These are phyloP conservation scores for Amauroascus verrucosus DNA, from an alignment of 2,329 filamentous ascomycete species.

Conservation along the genomic window DNA sequence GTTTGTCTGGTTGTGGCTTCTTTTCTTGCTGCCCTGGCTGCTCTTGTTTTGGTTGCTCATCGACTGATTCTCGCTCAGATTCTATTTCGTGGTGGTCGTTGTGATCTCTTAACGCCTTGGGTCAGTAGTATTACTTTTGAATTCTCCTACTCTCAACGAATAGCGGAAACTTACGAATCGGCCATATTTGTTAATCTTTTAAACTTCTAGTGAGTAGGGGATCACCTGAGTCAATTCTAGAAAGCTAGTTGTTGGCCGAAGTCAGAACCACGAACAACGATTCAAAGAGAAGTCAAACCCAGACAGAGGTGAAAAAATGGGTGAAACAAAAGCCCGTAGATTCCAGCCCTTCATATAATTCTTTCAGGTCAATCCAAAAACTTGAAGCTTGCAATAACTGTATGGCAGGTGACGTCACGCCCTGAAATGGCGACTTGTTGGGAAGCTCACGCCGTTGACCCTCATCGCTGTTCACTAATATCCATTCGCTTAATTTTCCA, in stretches of 20 bases:
- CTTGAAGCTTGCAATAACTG: not conserved
- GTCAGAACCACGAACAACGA: not conserved
- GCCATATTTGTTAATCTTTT: slow-evolving; percentile 6
- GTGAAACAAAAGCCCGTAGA: not conserved
- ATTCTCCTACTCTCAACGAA: too few species aligned
- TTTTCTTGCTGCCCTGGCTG: not conserved
- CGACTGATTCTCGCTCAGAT: slow-evolving; percentile 1
- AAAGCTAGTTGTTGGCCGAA: not conserved
- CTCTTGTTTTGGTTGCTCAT: not conserved
- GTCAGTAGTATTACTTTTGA: not conserved
- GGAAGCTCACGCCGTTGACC: too few species aligned
- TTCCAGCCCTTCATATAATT: slow-evolving; percentile 2
- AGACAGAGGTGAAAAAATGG: too few species aligned
- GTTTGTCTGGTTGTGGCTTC: not conserved
- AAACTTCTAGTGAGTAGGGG: not conserved
- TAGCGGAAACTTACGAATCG: slow-evolving; percentile 7
- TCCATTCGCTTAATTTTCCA: too few species aligned
- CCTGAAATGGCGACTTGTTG: not conserved
- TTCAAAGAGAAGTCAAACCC: not conserved
- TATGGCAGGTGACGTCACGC: not conserved
- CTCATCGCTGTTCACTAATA: too few species aligned
- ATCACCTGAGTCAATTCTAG: not conserved
- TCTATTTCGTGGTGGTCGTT: slow-evolving; percentile 3
- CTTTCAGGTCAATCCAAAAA: not conserved
- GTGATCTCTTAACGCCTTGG: not conserved